Conservation (phyloP, 1,284 basidiomycete genomes). For the Ceratobasidium sp. region DNA sequence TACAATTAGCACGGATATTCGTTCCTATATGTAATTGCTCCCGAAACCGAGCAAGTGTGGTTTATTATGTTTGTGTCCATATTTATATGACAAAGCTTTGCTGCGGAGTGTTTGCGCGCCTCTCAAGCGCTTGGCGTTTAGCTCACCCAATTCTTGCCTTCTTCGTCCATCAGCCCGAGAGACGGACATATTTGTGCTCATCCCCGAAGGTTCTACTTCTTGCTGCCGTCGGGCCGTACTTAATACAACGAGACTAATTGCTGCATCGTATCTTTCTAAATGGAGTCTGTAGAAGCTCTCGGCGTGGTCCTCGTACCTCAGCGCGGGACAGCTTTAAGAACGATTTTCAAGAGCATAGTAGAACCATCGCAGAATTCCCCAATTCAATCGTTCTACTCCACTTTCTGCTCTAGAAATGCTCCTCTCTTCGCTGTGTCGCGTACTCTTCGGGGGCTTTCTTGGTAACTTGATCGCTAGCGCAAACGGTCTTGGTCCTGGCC, state of each 20-base stretch:
- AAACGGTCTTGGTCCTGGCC: background rate
- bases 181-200: constrained; percentile 24
- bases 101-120: background rate
- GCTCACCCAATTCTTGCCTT: background rate
- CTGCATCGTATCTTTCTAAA: constrained; percentile 21
- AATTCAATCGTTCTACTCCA: background rate
- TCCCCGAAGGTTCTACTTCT: constrained; percentile 25
- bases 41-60: background rate
- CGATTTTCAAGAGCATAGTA: constrained; percentile 13
- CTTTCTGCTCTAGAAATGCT: constrained; percentile 6
- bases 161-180: constrained; percentile 11
- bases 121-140: constrained; percentile 19
- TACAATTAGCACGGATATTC: constrained; percentile 12
- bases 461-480: constrained; percentile 15
- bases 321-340: constrained; percentile 3
- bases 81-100: constrained; percentile 16
- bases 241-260: background rate
- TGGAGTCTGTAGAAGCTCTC: constrained; percentile 24
- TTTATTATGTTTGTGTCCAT: background rate
- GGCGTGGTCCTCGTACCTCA: background rate
- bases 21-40: constrained; percentile 25
- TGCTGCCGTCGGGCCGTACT: constrained; percentile 33
- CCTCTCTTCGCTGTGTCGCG: constrained; percentile 13
- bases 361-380: background rate
- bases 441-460: constrained; percentile 24